Conservation (phyloP, 2,329 filamentous ascomycete genomes). For the Podosphaera xanthii region DNA sequence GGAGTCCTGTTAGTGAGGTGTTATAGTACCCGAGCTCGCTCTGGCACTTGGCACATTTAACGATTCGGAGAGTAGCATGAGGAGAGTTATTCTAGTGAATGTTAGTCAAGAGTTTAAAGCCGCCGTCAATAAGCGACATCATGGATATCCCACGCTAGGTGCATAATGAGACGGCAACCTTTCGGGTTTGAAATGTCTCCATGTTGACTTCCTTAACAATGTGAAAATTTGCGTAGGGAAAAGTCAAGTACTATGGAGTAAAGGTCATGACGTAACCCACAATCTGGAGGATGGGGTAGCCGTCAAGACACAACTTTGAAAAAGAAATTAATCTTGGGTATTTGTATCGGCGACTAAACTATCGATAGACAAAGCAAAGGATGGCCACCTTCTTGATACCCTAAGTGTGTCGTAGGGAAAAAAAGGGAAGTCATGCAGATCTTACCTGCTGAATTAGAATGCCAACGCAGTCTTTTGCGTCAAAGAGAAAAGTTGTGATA, state of each 20-base stretch:
- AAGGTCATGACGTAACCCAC: conserved; percentile 19
- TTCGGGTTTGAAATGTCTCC: too few species aligned
- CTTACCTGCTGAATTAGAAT: conserved; percentile 19
- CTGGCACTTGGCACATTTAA: background rate
- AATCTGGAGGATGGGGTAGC: conserved; percentile 18
- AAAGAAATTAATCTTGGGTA: conserved; percentile 31
- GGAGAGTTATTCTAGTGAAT: background rate
- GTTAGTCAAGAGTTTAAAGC: background rate
- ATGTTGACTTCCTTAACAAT: too few species aligned
- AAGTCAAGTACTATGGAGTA: too few species aligned
- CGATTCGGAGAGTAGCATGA: background rate
- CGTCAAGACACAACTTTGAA: conserved; percentile 8
- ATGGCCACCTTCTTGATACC: conserved; percentile 42
- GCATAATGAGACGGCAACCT: too few species aligned
- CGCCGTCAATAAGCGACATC: too few species aligned
- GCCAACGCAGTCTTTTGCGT: conserved; percentile 36
- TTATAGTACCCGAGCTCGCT: conserved; percentile 2
- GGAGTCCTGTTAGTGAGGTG: background rate
- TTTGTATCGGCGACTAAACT: conserved; percentile 45
- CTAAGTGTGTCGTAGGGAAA: conserved; percentile 2
- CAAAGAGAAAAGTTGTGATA: conserved; percentile 51
- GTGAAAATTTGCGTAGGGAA: too few species aligned
- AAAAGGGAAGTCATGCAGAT: conserved; percentile 5
- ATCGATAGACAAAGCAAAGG: conserved; percentile 23
- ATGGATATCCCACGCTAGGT: too few species aligned